Base-by-base conservation (phyloP, 257 asterid species). In the Marsdenia floribunda region DNA sequence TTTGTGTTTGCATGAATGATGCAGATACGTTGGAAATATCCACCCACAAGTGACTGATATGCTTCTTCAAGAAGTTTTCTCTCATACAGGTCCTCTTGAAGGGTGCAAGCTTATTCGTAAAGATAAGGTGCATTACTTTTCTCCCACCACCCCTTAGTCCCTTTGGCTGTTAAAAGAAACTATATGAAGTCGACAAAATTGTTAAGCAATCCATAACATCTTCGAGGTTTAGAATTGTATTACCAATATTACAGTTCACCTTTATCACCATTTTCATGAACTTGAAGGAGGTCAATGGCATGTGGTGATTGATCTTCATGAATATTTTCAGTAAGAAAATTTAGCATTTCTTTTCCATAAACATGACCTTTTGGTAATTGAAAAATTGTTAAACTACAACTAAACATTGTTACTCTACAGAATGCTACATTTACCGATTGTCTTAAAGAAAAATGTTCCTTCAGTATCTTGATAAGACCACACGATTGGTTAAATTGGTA, bases 91-190 rank as follows among this genome's bases (percentile, higher is more conserved):
- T 64, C 89, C 88, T 64, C 88, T 90, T 74, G 96, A 92, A 87
- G 90, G 97, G 68, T 92, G 98, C 90, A 92, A 92, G 89, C 90
- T 92, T 78, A 89, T 90, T 75, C 83, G 91, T 35, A 92, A 92
- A 86, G 97, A 92, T 38, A 92, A 88, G 96, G 97, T 90, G 76
- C 76, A 42, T 35, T 61, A 64, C 68, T 78, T 52, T 68, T 42
- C 33, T 29, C 38, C 47, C 29, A 2, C 29, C 46, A 40, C 70
- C 7, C 70, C 1, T 37, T 55, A n/a, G 49, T 44, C 10, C 12
- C 49, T 42, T 10, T 4, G 9, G 46, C 5, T 42, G 46, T 42
- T 40, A 40, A 40, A 40, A 40, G 46, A 40, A 40, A 40, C 4
- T 40, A 40, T 40, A 6, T 8, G 4, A 40, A 40, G 4, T 40